Conservation (phyloP, 352 stramenopile genomes). For the Pilasporangium apinafurcum region DNA sequence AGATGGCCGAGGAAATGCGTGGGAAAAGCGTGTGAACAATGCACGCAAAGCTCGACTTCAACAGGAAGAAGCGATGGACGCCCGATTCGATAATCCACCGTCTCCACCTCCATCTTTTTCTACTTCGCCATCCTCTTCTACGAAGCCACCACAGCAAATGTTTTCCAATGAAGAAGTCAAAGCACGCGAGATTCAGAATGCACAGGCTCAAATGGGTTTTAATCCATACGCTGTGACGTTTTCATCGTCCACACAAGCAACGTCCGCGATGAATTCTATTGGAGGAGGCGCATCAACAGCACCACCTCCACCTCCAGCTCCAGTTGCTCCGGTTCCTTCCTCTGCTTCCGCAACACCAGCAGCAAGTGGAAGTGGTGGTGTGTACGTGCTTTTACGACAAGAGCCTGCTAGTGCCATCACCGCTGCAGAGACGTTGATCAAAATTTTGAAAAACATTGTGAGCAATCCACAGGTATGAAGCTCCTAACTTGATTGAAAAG, state of each 20-base stretch:
- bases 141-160: conserved; percentile 12
- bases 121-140: conserved; percentile 1
- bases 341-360: conserved; percentile 1
- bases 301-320: conserved; percentile 7
- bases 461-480: conserved; percentile 52
- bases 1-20: conserved; percentile 49
- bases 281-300: conserved; percentile 5
- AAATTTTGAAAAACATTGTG: conserved; percentile 62
- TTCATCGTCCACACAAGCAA: conserved; percentile 51
- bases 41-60: conserved; percentile 41
- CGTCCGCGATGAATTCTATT: conserved; percentile 50
- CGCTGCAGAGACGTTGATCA: conserved; percentile 57
- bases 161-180: conserved; percentile 65
- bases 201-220: conserved; percentile 56
- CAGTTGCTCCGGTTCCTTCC: conserved; percentile 6
- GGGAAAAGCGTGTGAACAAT: conserved; percentile 62
- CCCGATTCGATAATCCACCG: conserved; percentile 22
- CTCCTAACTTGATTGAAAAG: no score
- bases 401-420: conserved; percentile 37
- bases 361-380: conserved; percentile 19
- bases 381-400: conserved; percentile 63
- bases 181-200: conserved; percentile 42
- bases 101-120: conserved; percentile 1
- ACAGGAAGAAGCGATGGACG: conserved; percentile 43
- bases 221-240: conserved; percentile 70